Conservation (phyloP, 345 rosid genomes). For the Ceriops zippeliana region DNA sequence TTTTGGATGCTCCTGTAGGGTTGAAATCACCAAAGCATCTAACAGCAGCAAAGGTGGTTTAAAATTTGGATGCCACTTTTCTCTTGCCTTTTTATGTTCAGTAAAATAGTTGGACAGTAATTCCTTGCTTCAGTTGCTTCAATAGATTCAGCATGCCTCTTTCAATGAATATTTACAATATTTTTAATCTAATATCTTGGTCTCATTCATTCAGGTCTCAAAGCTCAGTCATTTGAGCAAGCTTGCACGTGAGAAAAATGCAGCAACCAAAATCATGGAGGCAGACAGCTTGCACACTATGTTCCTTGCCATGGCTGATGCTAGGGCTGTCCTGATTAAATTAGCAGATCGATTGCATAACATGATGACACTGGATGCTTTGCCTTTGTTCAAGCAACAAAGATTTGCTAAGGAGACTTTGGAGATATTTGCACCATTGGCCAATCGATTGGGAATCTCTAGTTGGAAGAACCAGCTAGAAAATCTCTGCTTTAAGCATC, state of each 20-base stretch:
- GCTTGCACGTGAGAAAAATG: conserved; percentile 91
- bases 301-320: conserved; percentile 98
- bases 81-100: neutral
- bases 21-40: neutral
- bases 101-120: neutral
- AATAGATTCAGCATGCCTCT: neutral
- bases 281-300: conserved; percentile 93
- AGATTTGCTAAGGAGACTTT: conserved; percentile 92
- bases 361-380: conserved; percentile 83
- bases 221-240: conserved; percentile 93
- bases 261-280: conserved; percentile 78
- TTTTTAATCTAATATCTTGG: conserved; percentile 9
- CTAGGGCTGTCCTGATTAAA: conserved; percentile 92
- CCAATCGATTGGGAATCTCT: conserved; percentile 79
- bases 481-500: conserved; percentile 87
- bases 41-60: neutral
- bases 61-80: neutral
- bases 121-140: too few species aligned
- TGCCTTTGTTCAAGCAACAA: conserved; percentile 72
- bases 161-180: neutral
- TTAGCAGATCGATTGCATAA: conserved; percentile 96
- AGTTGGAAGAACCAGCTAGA: conserved; percentile 91
- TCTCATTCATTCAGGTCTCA: conserved; percentile 54
- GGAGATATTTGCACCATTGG: conserved; percentile 87
- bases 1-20: neutral